Evolutionary conservation across 192 early-diverging fungal genomes (phyloP), one percentile per base, ranked within the genome.

Genomic region (Dimargaris xerosporica): DNA sequence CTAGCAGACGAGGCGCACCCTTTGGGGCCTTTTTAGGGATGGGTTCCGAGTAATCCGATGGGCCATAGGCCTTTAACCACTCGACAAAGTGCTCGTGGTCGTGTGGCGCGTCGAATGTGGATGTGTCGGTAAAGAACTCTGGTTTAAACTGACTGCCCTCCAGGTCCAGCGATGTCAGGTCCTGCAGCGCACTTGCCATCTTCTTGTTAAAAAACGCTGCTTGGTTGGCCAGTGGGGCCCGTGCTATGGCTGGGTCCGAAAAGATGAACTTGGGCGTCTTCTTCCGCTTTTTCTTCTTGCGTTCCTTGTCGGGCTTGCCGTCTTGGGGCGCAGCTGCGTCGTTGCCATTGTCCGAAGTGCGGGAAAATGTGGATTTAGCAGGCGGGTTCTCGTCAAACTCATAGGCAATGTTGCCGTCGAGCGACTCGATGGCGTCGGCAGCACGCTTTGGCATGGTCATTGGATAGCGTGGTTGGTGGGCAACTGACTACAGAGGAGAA

Each of bases 1-100:
- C 64, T 4, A 76, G 67, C 26, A 73, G 66, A 29, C 69, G 71
- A 3, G 74, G 74, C 15, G 71, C 71, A 4, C 71, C 74, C 19
- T 56, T 51, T 44, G 63, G 66, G 23, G 68, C 66, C 52, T 71
- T 70, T 60, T 68, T 34, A 6, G 25, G 6, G 28, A 61, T 48
- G 46, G 51, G 19, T 17, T n/a, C n/a, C n/a, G n/a, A n/a, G n/a
- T 15, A 64, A 26, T 45, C 34, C 17, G 26, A 64, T n/a, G 30
- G 63, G n/a, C 43, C 42, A n/a, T 9, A 28, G 19, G 43, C n/a
- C 23, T 31, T 15, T 53, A 34, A 6, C 51, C 56, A 64, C n/a
- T 64, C 63, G 44, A 42, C 45, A 46, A 46, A 46, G 12, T 46
- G 45, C 45, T 11, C 19, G 11, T 11, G 45, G 12, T 46, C 45